phyloP scores from a whole-genome alignment of 768 basidiomycete genomes.

The Amanita phalloides region DNA sequence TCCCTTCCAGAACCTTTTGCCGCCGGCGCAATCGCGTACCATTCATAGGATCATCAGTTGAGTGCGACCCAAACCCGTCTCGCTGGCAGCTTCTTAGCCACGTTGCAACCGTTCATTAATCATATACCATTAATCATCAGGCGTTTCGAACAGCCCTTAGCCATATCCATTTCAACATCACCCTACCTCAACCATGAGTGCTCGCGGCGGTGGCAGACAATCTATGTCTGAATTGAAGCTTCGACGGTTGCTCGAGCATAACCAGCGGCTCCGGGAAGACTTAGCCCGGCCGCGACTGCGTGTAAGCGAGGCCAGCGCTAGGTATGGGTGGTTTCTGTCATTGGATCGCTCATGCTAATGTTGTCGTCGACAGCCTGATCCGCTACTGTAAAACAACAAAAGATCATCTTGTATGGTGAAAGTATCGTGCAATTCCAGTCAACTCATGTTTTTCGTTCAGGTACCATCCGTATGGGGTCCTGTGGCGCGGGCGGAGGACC shows the following conservation, averaged over 20 bases:
- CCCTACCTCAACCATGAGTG: conserved; percentile 33
- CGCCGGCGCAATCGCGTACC: background rate
- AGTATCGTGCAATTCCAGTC: background rate
- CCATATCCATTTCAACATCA: background rate
- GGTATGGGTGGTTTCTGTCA: conserved; percentile 28
- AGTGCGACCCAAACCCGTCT: background rate
- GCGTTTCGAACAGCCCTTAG: background rate
- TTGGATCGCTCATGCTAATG: background rate
- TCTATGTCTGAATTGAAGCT: conserved; percentile 98
- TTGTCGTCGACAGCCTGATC: conserved; percentile 54
- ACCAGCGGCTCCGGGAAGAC: conserved; percentile 85
- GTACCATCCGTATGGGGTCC: conserved; percentile 97
- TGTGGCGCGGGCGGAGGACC: conserved; percentile 86
- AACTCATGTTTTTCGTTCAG: conserved; percentile 23
- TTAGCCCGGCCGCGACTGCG: conserved; percentile 78
- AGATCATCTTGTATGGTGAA: conserved; percentile 47
- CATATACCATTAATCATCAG: background rate
- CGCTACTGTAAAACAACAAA: conserved; percentile 91
- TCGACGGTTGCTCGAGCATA: conserved; percentile 88
- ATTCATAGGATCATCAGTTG: background rate
- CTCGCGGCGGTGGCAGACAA: conserved; percentile 56
- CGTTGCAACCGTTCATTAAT: background rate
- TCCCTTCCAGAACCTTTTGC: background rate
- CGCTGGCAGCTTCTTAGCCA: background rate
- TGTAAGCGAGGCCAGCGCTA: conserved; percentile 87